Percentiles rank a stretch among this genome's conserved stretches.
These are phyloP conservation scores for Hypoxylon sp. DNA, from an alignment of 2,329 filamentous ascomycete species.

Conservation along the genomic window DNA sequence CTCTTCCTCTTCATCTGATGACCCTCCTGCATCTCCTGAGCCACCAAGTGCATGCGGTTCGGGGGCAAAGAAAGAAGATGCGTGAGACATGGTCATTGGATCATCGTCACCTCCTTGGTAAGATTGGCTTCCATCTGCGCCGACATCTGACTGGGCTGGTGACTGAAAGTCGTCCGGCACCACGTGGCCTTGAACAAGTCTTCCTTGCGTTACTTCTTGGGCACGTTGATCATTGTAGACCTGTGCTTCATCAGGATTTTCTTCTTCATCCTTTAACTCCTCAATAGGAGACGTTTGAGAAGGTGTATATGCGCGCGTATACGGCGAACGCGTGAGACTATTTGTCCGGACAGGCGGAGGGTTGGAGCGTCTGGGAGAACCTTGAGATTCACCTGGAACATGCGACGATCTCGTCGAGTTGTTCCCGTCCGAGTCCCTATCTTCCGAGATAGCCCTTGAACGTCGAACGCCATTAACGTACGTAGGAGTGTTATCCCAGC, in stretches of 20 bases:
- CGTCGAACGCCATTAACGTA: slow-evolving; percentile 52
- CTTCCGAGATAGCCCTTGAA: slow-evolving; percentile 45
- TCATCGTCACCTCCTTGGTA: slow-evolving; percentile 72
- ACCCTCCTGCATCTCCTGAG: slow-evolving; percentile 84
- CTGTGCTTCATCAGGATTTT: slow-evolving; percentile 55
- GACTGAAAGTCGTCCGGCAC: slow-evolving; percentile 95
- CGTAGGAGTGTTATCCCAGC: slow-evolving; percentile 53
- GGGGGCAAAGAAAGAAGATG: slow-evolving; percentile 84
- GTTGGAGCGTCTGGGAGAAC: slow-evolving; percentile 60
- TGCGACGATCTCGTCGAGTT: slow-evolving; percentile 48
- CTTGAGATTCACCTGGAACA: slow-evolving; percentile 59
- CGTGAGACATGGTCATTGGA: slow-evolving; percentile 83
- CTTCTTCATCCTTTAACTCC: slow-evolving; percentile 57
- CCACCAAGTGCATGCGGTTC: slow-evolving; percentile 83
- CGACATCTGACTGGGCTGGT: slow-evolving; percentile 67
- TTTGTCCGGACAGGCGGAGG: slow-evolving; percentile 53
- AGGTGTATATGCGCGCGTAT: slow-evolving; percentile 52
- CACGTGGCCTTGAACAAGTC: slow-evolving; percentile 93
- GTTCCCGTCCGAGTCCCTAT: slow-evolving; percentile 52
- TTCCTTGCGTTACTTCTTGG: slow-evolving; percentile 90
- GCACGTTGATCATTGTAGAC: slow-evolving; percentile 85
- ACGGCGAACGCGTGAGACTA: slow-evolving; percentile 51
- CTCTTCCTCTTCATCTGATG: slow-evolving; percentile 94
- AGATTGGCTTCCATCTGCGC: slow-evolving; percentile 71
- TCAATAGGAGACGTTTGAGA: slow-evolving; percentile 57